Percentiles rank a stretch among this genome's conserved stretches.
phyloP scores from a whole-genome alignment of 1,284 basidiomycete species.

The Irpex lacteus region DNA sequence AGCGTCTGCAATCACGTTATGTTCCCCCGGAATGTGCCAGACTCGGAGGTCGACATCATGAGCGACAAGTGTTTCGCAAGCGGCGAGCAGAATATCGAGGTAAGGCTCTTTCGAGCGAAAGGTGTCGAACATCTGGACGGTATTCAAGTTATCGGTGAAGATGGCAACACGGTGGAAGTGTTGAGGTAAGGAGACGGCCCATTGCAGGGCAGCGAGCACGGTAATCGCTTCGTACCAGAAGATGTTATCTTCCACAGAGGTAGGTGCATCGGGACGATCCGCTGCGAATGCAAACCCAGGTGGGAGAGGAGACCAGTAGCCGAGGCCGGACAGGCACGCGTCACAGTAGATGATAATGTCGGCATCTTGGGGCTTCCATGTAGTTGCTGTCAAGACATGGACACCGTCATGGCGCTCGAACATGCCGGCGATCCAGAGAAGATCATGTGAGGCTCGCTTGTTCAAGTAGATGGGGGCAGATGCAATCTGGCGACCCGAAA shows the following conservation, averaged over 20 bases:
- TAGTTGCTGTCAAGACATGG: conserved; percentile 22
- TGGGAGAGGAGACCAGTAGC: conserved; percentile 17
- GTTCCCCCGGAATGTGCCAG: conserved; percentile 23
- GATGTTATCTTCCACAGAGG: conserved; percentile 16
- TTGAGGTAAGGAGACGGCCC: background rate
- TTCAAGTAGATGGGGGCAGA: conserved; percentile 31
- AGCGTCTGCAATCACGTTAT: conserved; percentile 24
- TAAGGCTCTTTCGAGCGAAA: conserved; percentile 23
- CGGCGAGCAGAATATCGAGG: conserved; percentile 28
- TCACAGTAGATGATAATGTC: conserved; percentile 29
- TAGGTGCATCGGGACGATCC: background rate
- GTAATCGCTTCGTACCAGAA: conserved; percentile 31
- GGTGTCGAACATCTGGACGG: conserved; percentile 33
- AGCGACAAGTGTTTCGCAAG: conserved; percentile 23
- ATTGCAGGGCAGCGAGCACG: conserved; percentile 16
- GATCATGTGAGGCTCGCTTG: conserved; percentile 19
- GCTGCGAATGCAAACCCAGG: conserved; percentile 27
- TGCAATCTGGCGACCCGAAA: conserved; percentile 20
- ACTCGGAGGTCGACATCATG: conserved; percentile 24
- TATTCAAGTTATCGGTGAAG: conserved; percentile 33
- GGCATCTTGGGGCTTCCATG: conserved; percentile 25
- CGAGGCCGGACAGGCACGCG: conserved; percentile 20
- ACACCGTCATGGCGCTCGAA: conserved; percentile 25
- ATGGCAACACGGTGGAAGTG: conserved; percentile 17
- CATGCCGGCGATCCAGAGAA: conserved; percentile 32